Conservation (phyloP, 2,329 filamentous ascomycete genomes). For the Dactylellina leptospora region DNA sequence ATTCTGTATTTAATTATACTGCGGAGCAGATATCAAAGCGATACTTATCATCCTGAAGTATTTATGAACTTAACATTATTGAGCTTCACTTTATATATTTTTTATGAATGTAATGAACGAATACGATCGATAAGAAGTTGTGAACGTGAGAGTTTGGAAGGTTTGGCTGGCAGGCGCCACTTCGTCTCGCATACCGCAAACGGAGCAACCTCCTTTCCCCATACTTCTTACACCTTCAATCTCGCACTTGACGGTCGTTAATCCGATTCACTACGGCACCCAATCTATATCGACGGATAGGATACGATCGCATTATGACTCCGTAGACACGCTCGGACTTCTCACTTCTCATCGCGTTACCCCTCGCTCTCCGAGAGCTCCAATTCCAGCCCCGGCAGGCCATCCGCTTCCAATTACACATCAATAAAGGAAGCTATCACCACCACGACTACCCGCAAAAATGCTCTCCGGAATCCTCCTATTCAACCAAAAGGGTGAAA, state of each 20-base stretch:
- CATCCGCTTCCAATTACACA: no score
- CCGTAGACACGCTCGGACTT: neutral
- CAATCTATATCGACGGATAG: neutral
- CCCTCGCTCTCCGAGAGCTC: neutral
- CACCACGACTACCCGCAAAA: constrained; percentile 37
- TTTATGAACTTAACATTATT: no score
- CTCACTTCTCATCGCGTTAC: neutral
- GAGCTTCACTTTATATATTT: no score
- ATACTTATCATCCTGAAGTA: neutral
- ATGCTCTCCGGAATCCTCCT: constrained; percentile 98
- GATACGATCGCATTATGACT: constrained; percentile 11
- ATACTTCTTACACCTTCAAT: constrained; percentile 13
- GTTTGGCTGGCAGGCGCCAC: neutral
- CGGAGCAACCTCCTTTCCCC: constrained; percentile 48
- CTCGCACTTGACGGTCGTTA: neutral
- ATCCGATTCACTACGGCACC: neutral
- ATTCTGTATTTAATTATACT: neutral
- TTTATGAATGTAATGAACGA: no score
- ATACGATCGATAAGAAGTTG: no score
- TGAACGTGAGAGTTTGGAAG: neutral
- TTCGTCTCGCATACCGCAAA: constrained; percentile 39
- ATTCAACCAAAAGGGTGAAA: constrained; percentile 99
- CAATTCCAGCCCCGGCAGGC: neutral
- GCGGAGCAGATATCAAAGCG: neutral
- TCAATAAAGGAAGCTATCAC: no score